These are phyloP conservation scores for Russula griseocarnosa DNA, from an alignment of 768 basidiomycete species.

Conservation along the genomic window DNA sequence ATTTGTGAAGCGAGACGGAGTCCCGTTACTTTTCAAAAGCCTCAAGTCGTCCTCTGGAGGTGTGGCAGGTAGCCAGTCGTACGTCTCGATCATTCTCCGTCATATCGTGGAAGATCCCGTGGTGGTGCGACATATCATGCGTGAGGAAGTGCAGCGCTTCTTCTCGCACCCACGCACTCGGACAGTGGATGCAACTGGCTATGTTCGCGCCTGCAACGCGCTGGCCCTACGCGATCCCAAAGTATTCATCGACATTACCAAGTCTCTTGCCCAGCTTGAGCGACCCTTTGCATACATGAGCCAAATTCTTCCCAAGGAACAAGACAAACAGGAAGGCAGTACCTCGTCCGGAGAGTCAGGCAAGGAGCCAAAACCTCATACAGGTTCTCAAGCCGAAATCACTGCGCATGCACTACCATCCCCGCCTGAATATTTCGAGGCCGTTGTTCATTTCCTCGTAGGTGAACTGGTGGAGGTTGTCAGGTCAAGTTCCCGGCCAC, in stretches of 20 bases:
- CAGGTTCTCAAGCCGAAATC: conserved; percentile 26
- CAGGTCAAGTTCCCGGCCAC: conserved; percentile 33
- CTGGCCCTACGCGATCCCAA: conserved; percentile 78
- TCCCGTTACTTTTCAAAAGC: conserved; percentile 60
- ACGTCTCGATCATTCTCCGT: conserved; percentile 84
- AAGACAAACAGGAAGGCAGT: conserved; percentile 6
- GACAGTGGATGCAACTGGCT: conserved; percentile 63
- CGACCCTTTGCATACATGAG: conserved; percentile 47
- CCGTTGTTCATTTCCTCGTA: conserved; percentile 65
- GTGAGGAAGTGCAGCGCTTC: conserved; percentile 76
- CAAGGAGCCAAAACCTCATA: conserved; percentile 28
- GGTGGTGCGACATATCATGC: conserved; percentile 68
- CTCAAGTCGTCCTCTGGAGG: conserved; percentile 55
- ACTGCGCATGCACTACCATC: conserved; percentile 28
- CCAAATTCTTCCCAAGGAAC: conserved; percentile 33
- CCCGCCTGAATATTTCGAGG: conserved; percentile 49
- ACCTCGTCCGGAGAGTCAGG: conserved; percentile 19
- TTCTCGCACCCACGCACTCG: conserved; percentile 69
- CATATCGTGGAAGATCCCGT: conserved; percentile 80
- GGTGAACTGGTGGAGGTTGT: conserved; percentile 62
- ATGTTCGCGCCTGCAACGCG: conserved; percentile 70
- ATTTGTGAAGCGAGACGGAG: conserved; percentile 65
- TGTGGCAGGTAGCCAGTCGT: conserved; percentile 64
- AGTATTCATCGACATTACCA: conserved; percentile 70
- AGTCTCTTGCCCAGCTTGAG: conserved; percentile 66